Evolutionary conservation across 768 basidiomycete genomes (phyloP), one percentile per base, ranked within the genome.

Genomic region (Gyrodon lividus): DNA sequence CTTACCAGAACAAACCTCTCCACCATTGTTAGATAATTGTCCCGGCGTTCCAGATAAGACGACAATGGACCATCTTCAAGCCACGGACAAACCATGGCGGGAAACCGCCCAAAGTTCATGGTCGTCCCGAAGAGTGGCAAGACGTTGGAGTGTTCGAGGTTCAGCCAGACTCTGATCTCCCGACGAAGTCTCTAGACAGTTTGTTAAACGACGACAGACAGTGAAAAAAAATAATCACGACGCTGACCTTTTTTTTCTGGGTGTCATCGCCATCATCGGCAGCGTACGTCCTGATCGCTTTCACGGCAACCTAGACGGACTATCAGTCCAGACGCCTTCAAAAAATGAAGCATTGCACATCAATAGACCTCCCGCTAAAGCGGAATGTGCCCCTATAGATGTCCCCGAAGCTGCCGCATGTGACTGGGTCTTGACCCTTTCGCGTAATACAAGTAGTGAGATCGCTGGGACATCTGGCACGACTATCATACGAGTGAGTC

Each of bases 31-130:
- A 71, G 58, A 4, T 43, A 19, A 7, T 54, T 33, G 22, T 54
- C 38, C n/a, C 33, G 35, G 13, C 48, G 44, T 9, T 59, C 57
- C 31, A 70, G 44, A 42, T 69, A 70, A 1, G 46, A 33, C 1
- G 52, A 54, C 6, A 70, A 58, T n/a, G 54, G 37, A 0, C 68
- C 69, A 26, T 69, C 59, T 10, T 69, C 64, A 14, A 60, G 42
- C 69, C 69, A 70, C 5, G 71, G 71, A 24, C 55, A 72, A 13
- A 72, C 55, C 66, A 70, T 70, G 1, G 71, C 68, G 5, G 53
- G 40, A 42, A 65, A 63, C 4, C 59, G 61, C 2, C 72, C 72
- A 46, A 63, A 72, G 26, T 48, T 61, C 1, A n/a, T 49, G 28
- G 64, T 55, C 10, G 56, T 60, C 16, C 70, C 69, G 5, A 60